Conservation (phyloP, 805 yeast genomes). For the Metschnikowia arizonensis region DNA sequence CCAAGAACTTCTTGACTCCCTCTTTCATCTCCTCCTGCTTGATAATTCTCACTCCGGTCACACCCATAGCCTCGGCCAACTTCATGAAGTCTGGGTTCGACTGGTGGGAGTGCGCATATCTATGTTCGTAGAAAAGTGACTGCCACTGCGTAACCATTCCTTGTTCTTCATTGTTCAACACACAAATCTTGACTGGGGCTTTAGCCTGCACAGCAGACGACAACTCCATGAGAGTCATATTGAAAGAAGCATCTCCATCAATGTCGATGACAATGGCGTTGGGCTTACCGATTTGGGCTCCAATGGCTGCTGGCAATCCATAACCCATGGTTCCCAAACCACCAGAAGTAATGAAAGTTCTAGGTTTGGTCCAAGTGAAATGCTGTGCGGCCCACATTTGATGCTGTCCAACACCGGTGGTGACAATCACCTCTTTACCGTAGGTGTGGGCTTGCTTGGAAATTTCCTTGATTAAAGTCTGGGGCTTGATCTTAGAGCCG, state of each 20-base stretch:
- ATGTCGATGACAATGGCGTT: conserved; percentile 93
- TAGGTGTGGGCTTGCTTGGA: conserved; percentile 63
- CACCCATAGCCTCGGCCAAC: conserved; percentile 91
- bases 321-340: conserved; percentile 99
- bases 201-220: conserved; percentile 91
- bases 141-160: conserved; percentile 99
- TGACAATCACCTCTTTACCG: conserved; percentile 74
- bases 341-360: conserved; percentile 95
- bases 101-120: conserved; percentile 98
- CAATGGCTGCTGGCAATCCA: conserved; percentile 97
- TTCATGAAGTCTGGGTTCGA: conserved; percentile 89
- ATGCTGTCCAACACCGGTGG: conserved; percentile 99
- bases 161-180: conserved; percentile 96
- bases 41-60: conserved; percentile 72
- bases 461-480: conserved; percentile 78
- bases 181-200: conserved; percentile 84
- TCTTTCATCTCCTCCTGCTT: conserved; percentile 57
- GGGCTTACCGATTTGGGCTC: conserved; percentile 95
- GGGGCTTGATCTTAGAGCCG: conserved; percentile 83
- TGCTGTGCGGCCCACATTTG: conserved; percentile 99
- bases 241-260: conserved; percentile 99
- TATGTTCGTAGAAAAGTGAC: conserved; percentile 91
- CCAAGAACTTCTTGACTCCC: conserved; percentile 62
- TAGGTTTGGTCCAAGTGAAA: conserved; percentile 89
- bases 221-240: conserved; percentile 93